Base-by-base conservation (phyloP, 371 early-diverging fungal species). In the Syncephalis fuscata region DNA sequence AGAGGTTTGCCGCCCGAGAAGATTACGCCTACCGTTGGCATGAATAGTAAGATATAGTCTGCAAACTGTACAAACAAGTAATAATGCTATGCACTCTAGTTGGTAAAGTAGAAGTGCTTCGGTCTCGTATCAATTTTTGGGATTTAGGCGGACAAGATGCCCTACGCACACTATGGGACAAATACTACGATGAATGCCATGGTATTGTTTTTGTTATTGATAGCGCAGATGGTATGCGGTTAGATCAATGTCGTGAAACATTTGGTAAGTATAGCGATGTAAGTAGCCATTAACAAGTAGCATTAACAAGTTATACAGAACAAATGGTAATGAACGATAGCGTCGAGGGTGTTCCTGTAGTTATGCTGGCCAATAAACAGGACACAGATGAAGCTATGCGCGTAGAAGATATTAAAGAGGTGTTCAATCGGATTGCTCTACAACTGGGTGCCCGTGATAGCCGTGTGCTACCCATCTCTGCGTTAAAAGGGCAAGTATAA, bases 361-460 rank as follows among this genome's bases (percentile, higher is more conserved):
- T 93, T 40, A 88, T 96, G 76, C 59, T 93, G 52, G 92, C 92
- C 5, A 96, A 92, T 63, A 96, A 96, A 55, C 84, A 88, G 60
- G 97, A 96, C 61, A 55, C 73, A 22, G 57, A 64, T n/a, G 71
- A 74, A 4, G 79, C 89, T 0, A 53, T 84, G 46, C 62, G 67
- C 19, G 71, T 92, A n/a, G 88, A 87, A 25, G 73, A 84, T 41
- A 75, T 92, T 52, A 91, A 94, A 58, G 91, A 93, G 51, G 68
- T 83, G 20, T 85, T 96, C 51, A 94, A 92, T 59, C 74, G 72
- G 44, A 80, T 93, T 53, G 92, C 92, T 8, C 66, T 80, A 16
- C 71, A 69, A 39, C 62, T 96, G 8, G 92, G 78, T 8, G 74
- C 78, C 19, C 66, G 84, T 46, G 83, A 82, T 57, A 74, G 75